phyloP scores from a whole-genome alignment of 805 yeast species.

The Wickerhamiella occidentalis region DNA sequence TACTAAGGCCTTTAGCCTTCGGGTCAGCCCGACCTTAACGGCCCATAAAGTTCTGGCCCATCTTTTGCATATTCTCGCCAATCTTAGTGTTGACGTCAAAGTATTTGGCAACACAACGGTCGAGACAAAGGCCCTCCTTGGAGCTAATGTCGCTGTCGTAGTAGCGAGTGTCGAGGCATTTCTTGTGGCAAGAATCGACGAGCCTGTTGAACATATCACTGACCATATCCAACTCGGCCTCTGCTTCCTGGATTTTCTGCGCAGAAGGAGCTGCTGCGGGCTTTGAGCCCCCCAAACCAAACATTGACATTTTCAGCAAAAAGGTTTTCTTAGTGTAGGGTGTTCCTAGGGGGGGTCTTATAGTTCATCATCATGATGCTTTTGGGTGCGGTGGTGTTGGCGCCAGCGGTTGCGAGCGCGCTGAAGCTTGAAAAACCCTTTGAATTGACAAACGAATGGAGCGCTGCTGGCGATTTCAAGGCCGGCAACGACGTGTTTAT shows the following conservation, averaged over 20 bases:
- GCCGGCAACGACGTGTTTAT: slow-evolving; percentile 13
- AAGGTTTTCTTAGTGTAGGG: not conserved
- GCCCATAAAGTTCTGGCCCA: slow-evolving; percentile 23
- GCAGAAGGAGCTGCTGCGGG: slow-evolving; percentile 31
- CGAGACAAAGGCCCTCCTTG: slow-evolving; percentile 76
- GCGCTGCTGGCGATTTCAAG: slow-evolving; percentile 15
- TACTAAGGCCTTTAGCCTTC: too few species aligned
- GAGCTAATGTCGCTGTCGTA: slow-evolving; percentile 62
- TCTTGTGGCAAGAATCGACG: slow-evolving; percentile 77
- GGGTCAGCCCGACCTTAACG: too few species aligned
- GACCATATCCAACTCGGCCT: slow-evolving; percentile 92
- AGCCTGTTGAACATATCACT: slow-evolving; percentile 93
- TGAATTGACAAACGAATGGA: slow-evolving; percentile 11
- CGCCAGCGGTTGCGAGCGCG: slow-evolving; percentile 9
- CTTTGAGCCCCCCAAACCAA: slow-evolving; percentile 39
- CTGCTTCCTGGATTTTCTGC: slow-evolving; percentile 57
- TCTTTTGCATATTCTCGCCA: slow-evolving; percentile 46
- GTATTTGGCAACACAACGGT: slow-evolving; percentile 91
- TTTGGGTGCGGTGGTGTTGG: not conserved
- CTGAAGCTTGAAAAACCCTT: slow-evolving; percentile 15
- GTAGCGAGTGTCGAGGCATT: slow-evolving; percentile 60
- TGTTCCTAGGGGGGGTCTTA: not conserved
- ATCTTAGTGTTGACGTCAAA: slow-evolving; percentile 90
- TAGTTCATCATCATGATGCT: slow-evolving; percentile 4
- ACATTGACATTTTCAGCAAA: slow-evolving; percentile 27